Base-by-base conservation (phyloP, 208 protist species). In the Leishmania gerbilli region DNA sequence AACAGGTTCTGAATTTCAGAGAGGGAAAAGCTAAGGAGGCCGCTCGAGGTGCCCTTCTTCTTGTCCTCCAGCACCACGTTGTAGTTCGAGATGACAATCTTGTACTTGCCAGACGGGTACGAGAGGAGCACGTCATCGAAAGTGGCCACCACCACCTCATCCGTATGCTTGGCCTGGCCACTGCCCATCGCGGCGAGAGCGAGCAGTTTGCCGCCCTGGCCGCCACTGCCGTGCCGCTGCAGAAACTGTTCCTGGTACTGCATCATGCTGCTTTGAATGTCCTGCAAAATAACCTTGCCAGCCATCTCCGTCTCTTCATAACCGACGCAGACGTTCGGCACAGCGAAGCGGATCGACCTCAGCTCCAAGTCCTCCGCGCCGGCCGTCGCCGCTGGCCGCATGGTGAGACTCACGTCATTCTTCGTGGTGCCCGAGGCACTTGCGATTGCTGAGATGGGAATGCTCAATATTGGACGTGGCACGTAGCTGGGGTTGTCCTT, bases 271-370 rank as follows among this genome's bases (percentile, higher is more conserved):
- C 82, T 79, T 67, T 96, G 94, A 3, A 94, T 72, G 5, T 91
- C 86, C 34, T 84, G 75, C 31, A 96, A 75, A 58, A 96, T 84
- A 42, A 90, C 92, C 82, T 91, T 91, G 24, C 93, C 93, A 7
- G 93, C 93, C 83, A 95, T 89, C 78, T 97, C 93, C 31, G 92
- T 95, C 79, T 95, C 89, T 37, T 97, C 95, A 72, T 95, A 95
- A 60, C 92, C 95, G 15, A 96, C 87, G 71, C 92, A 96, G 9
- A 92, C 85, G 81, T 96, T 91, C 6, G 95, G 95, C 62, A 97
- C 91, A 24, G 92, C 93, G 83, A 97, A 96, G 75, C 93, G 91
- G 9, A 96, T 79, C 3, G 91, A 92, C 31, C 89, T 90, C 67
- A 97, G 78, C 77, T 97, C 90, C 82, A 96, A 3, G 11, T 82